Evolutionary conservation across 2,329 filamentous ascomycete species (phyloP).

Genomic region (Pseudomassariella vexata): DNA sequence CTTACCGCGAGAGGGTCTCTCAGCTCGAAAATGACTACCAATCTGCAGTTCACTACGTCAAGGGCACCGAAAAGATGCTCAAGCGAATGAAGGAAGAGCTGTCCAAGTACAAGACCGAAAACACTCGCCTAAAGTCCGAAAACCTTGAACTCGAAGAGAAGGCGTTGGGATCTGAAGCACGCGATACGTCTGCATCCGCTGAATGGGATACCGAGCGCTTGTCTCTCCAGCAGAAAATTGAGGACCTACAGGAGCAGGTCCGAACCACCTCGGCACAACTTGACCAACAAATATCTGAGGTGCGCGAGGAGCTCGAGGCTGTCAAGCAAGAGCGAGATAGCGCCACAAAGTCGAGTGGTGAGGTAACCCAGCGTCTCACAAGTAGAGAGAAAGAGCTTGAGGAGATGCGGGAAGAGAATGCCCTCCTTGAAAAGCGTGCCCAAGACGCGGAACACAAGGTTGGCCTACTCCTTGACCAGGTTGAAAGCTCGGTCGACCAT

Average conservation of each 20-base stretch:
- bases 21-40: conserved; percentile 97
- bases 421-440: conserved; percentile 73
- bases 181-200: conserved; percentile 37
- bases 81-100: conserved; percentile 98
- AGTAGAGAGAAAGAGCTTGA: conserved; percentile 65
- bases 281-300: conserved; percentile 61
- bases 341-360: conserved; percentile 40
- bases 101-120: conserved; percentile 84
- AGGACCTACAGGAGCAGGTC: conserved; percentile 63
- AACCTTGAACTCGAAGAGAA: conserved; percentile 62
- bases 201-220: conserved; percentile 74
- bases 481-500: conserved; percentile 88
- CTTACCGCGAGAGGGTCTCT: conserved; percentile 87
- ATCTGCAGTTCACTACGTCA: conserved; percentile 95
- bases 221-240: conserved; percentile 62
- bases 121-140: conserved; percentile 75
- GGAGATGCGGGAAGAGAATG: conserved; percentile 77
- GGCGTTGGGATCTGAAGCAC: conserved; percentile 28
- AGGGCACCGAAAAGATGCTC: conserved; percentile 98
- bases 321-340: conserved; percentile 64
- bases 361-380: conserved; percentile 56
- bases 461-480: conserved; percentile 85
- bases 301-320: conserved; percentile 64
- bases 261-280: conserved; percentile 59
- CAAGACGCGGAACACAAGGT: conserved; percentile 91